Base-by-base conservation (phyloP, 306 rosid genomes). In the Fragaria ananassa region DNA sequence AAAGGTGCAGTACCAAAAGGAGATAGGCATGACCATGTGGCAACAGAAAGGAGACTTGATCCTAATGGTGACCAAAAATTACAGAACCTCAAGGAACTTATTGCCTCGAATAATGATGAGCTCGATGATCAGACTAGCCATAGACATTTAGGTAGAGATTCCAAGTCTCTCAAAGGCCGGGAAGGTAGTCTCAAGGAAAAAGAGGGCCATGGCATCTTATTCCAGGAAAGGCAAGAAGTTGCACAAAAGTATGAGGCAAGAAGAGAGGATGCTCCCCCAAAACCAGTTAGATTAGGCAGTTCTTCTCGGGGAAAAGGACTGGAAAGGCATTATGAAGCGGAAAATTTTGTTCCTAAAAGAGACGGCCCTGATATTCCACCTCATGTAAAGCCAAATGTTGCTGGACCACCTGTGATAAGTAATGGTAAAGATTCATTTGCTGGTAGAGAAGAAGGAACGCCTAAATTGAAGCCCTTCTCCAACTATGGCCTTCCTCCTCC, bases 401-500 rank as follows among this genome's bases (percentile, higher is more conserved):
- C 83, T 71, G 89, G 75, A 45, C 61, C 78, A 64, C 81, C 27
- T 83, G 67, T 76, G 39, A 86, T 78, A 85, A 76, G 68, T 75
- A 76, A 66, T 74, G 82, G 49, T 45, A 77, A 84, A 41, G 90
- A 85, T 75, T 81, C 84, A 77, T 78, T 74, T 71, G 62, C 79
- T 77, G 91, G 74, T 75, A 74, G 80, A 79, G 57, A 87, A 68
- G 86, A 82, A 79, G 89, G 81, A 81, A 78, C 56, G 51, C 91
- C 77, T 54, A 87, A 81, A 79, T 72, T 66, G 79, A 92, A 86
- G 82, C 74, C 97, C 50, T 72, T 76, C 83, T 79, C 75, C 85
- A 86, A 73, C 76, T 86, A 63, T 81, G 83, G 82, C 71, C 72
- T 88, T 63, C 98, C 97, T 69, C 98, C 98, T 57, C 99, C 99